Evolutionary conservation across 192 early-diverging fungal genomes (phyloP), one percentile per base, ranked within the genome.

Genomic region (Mortierella antarctica): DNA sequence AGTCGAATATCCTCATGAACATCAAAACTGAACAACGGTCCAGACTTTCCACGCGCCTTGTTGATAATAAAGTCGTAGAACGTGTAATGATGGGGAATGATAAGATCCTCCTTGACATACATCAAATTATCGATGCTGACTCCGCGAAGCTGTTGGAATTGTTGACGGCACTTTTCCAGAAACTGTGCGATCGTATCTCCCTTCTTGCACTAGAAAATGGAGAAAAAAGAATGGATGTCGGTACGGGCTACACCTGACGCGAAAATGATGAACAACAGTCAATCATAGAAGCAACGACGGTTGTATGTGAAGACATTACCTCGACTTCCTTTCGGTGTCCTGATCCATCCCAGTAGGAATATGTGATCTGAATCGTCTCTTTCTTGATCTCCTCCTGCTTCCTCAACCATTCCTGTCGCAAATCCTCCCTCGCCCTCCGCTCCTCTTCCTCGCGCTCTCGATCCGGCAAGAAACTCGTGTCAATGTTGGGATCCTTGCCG

Each of bases 41-140:
- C 97, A 4, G 95, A 96, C 70, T 98, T 98, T 42, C 96, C 97
- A n/a, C 97, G 88, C 45, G 94, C 93, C 76, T 95, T 95, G 85
- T 96, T 97, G 68, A 97, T 83, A 47, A 97, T 97, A 71, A 98
- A 96, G 80, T 98, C 97, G 84, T 98, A 98, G 71, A 95, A 94
- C 23, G 94, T 91, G 67, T 91, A 92, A 65, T 94, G 92, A 79
- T 97, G 96, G 20, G 97, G 97, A 66, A 98, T 95, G 62, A 98
- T 97, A 62, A 98, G 76, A 88, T 97, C 96, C 84, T 97, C 96
- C 83, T 98, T 98, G 48, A 97, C 87, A 74, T 95, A 97, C 59
- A 98, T 87, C 74, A 98, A 63, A 66, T 93, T 93, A 68, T 97
- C 97, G 21, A 92, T 93, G 59, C 91, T 93, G 14, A 92, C 83